A percentile compares a stretch with the other conserved stretches of the same genome.
Conservation (phyloP, 1,139 yeast genomes). For the Debaryomyces fabryi region DNA sequence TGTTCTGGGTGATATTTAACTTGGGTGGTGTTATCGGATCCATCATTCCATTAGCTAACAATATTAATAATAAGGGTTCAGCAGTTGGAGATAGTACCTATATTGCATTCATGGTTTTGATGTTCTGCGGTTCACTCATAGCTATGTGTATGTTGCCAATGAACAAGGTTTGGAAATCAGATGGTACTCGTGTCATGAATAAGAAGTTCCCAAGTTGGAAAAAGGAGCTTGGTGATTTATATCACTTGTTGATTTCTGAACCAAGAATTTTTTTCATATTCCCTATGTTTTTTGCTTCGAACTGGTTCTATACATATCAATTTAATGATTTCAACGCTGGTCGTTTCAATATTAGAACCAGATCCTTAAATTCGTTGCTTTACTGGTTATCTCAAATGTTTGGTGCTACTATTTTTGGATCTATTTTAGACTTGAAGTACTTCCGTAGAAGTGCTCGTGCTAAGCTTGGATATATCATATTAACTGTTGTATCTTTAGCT, state of each 20-base stretch:
- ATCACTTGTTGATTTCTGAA: constrained; percentile 43
- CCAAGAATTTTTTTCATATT: constrained; percentile 52
- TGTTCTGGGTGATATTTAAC: constrained; percentile 67
- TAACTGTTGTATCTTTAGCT: constrained; percentile 46
- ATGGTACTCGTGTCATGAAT: constrained; percentile 53
- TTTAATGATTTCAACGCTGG: constrained; percentile 60
- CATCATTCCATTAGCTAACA: constrained; percentile 56
- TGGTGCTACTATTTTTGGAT: constrained; percentile 56
- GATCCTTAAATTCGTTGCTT: constrained; percentile 60
- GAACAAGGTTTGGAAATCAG: constrained; percentile 51
- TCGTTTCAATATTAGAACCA: constrained; percentile 58
- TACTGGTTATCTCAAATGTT: constrained; percentile 65
- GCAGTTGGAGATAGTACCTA: constrained; percentile 57
- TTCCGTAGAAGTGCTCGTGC: constrained; percentile 51
- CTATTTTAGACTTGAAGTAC: constrained; percentile 45
- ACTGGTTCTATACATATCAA: constrained; percentile 69
- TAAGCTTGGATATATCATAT: constrained; percentile 45
- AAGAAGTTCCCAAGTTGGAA: constrained; percentile 51
- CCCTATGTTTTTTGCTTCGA: constrained; percentile 65
- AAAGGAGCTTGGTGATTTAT: constrained; percentile 47
- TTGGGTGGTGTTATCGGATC: constrained; percentile 65
- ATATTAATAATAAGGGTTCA: constrained; percentile 37
- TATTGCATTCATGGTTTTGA: constrained; percentile 58
- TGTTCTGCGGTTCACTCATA: constrained; percentile 49
- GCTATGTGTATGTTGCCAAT: constrained; percentile 55